Base-by-base conservation (phyloP, 768 basidiomycete species). In the Russula vinacea region DNA sequence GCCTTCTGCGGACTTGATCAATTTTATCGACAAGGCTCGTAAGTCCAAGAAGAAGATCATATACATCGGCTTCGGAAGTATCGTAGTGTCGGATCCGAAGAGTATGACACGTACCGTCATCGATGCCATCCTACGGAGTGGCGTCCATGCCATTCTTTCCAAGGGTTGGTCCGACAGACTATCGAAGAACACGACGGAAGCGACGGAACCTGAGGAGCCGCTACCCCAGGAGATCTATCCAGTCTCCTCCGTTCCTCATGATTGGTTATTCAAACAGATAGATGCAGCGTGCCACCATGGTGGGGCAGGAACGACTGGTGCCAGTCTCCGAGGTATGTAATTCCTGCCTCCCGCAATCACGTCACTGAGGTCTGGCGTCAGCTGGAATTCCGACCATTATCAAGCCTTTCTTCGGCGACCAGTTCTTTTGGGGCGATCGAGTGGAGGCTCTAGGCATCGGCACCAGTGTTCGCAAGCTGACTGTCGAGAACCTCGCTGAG, bases 271-370 rank as follows among this genome's bases (percentile, higher is more conserved):
- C 79, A 83, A 82, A 67, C 84, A 87, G 51, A 93, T 99, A 64
- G 91, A 95, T 72, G 96, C 94, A n/a, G 93, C 93, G 19, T 97
- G 95, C 67, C 96, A 99, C 78, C 96, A 99, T 71, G 96, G 96
- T 64, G 96, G 96, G 60, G 94, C 96, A 5, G 96, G 96, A 24
- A 97, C 96, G 2, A 95, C 94, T 1, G 95, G 95, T 10, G 96
- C 96, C 19, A 94, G 92, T 77, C 77, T 97, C 68, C 80, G 94
- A 81, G 94, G 93, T 94, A 65, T 59, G 81, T 42, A 39, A n/a
- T 45, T 16, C 16, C 14, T 35, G 6, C 24, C 37, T 6, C 35
- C 22, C n/a, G n/a, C 40, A 4, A 57, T 51, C 26, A 35, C 65
- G 53, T 22, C 45, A 50, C 53, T 62, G 35, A 64, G 9, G 57